Evolutionary conservation across 495 filamentous ascomycete species (phyloP).

Genomic region (Aspergillus cristatus): DNA sequence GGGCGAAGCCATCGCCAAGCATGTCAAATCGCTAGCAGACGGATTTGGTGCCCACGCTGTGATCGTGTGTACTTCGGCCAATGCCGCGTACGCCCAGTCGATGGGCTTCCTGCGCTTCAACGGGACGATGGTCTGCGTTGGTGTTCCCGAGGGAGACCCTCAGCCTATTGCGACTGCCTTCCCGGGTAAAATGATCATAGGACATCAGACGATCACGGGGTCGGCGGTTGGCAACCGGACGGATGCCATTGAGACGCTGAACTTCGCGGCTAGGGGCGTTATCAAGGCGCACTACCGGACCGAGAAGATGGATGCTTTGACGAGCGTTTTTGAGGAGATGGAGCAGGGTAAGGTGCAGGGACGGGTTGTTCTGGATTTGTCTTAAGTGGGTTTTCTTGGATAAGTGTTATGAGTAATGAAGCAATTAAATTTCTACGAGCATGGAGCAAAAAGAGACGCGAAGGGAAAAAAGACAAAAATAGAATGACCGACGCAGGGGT

Average conservation of each 20-base stretch:
- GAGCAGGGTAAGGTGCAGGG: slow-evolving; percentile 46
- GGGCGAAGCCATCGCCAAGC: slow-evolving; percentile 37
- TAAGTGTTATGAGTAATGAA: not conserved
- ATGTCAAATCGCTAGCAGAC: slow-evolving; percentile 49
- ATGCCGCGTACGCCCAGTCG: slow-evolving; percentile 55
- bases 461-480: not conserved
- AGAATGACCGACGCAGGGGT: slow-evolving; percentile 35
- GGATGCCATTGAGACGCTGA: slow-evolving; percentile 58
- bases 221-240: slow-evolving; percentile 54
- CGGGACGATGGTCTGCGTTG: slow-evolving; percentile 57
- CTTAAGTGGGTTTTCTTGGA: slow-evolving; percentile 12
- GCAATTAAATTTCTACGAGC: too few species aligned
- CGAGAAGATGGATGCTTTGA: slow-evolving; percentile 55
- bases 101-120: slow-evolving; percentile 52
- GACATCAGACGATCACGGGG: slow-evolving; percentile 49
- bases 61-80: slow-evolving; percentile 54
- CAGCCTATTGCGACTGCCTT: slow-evolving; percentile 48
- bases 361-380: slow-evolving; percentile 50
- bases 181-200: slow-evolving; percentile 41
- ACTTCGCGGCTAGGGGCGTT: slow-evolving; percentile 53
- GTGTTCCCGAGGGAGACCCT: slow-evolving; percentile 54
- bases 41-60: slow-evolving; percentile 56
- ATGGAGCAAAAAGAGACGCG: too few species aligned
- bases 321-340: slow-evolving; percentile 54
- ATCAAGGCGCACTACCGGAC: slow-evolving; percentile 49